These are phyloP conservation scores for Phytophthora nicotianae DNA, from an alignment of 352 stramenopile genomes.

Conservation along the genomic window DNA sequence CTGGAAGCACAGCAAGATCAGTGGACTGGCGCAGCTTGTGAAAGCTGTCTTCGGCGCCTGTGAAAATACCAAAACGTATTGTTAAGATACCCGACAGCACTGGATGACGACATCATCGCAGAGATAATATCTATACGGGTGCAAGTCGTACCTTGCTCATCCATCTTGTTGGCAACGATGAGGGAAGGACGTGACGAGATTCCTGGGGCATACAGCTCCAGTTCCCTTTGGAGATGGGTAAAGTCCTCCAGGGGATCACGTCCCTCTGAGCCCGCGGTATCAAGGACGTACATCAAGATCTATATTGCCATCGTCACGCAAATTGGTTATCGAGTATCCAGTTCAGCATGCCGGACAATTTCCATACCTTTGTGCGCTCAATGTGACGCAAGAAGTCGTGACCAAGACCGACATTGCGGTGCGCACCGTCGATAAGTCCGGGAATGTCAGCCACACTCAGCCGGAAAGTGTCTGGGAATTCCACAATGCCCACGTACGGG, in stretches of 20 bases:
- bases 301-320: constrained; percentile 22
- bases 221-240: constrained; percentile 77
- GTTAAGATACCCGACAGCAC: not conserved
- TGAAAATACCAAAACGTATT: not conserved
- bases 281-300: constrained; percentile 89
- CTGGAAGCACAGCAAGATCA: constrained; percentile 77
- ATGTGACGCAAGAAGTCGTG: constrained; percentile 99
- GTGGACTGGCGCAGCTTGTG: constrained; percentile 72
- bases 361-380: constrained; percentile 94
- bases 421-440: constrained; percentile 90
- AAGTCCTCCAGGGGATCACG: constrained; percentile 82
- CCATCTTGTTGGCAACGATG: constrained; percentile 92
- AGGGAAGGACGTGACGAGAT: constrained; percentile 87
- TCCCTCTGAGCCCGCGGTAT: constrained; percentile 80
- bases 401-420: constrained; percentile 97
- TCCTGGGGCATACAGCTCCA: constrained; percentile 87
- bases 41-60: constrained; percentile 80
- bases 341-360: not conserved
- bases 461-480: constrained; percentile 94
- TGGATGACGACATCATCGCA: not conserved
- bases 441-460: constrained; percentile 92
- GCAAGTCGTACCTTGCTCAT: constrained; percentile 58
- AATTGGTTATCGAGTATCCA: not conserved
- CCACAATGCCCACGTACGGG: constrained; percentile 94
- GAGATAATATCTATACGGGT: not conserved